Percentiles rank a stretch among this genome's conserved stretches.
Evolutionary conservation across 169 alveolate genomes (phyloP).

Genomic region (Theileria annulata): DNA sequence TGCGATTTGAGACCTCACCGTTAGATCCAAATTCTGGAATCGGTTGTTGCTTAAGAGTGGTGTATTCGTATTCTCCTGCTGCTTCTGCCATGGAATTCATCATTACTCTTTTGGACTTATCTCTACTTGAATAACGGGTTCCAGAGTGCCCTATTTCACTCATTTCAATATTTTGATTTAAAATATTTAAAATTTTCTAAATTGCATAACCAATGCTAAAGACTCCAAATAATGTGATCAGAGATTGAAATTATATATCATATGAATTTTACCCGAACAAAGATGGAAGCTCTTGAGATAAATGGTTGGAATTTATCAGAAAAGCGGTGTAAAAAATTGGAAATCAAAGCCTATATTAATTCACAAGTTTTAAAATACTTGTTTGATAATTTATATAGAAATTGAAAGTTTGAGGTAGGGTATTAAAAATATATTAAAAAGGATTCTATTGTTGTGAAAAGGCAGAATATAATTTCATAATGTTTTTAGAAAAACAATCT

Average conservation of each 20-base stretch:
- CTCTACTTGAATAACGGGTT: conserved; percentile 4
- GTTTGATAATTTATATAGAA: not conserved
- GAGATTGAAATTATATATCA: not conserved
- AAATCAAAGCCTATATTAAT: not conserved
- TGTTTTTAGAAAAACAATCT: not conserved
- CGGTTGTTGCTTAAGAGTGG: conserved; percentile 21
- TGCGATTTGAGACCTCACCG: conserved; percentile 36
- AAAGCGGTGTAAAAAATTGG: not conserved
- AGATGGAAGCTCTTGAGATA: not conserved
- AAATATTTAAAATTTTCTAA: not conserved
- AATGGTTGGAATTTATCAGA: not conserved
- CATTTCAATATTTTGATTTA: not conserved
- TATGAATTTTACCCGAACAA: not conserved
- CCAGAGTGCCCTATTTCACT: conserved; percentile 17
- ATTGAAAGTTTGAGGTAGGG: not conserved
- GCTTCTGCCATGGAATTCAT: conserved; percentile 20
- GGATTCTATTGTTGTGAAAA: not conserved
- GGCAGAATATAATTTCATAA: not conserved
- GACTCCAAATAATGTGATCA: too few relatives aligned
- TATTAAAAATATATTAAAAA: too few relatives aligned
- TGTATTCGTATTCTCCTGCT: conserved; percentile 45
- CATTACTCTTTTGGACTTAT: conserved; percentile 8
- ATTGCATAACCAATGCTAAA: not conserved
- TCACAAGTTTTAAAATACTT: not conserved
- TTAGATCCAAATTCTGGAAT: conserved; percentile 22